Percentiles rank a stretch among this genome's conserved stretches.
Conservation (phyloP, 495 filamentous ascomycete species). For the Thozetella sp. region DNA sequence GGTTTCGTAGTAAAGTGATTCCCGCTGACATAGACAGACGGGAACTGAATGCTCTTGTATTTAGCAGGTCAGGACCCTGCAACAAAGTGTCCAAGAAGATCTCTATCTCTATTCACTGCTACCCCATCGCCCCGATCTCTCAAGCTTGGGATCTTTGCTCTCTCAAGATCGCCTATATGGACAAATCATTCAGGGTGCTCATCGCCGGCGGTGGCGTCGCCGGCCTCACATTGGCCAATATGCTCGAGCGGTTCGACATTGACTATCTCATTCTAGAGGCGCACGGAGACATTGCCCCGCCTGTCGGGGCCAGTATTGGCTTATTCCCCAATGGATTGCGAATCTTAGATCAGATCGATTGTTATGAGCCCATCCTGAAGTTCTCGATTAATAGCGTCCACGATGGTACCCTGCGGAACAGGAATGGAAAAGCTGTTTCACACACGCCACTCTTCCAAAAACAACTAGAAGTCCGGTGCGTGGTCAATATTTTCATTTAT, state of each 20-base stretch:
- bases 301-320: constrained; percentile 19
- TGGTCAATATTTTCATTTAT: too few species aligned
- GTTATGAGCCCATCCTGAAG: constrained; percentile 18
- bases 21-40: too few species aligned
- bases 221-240: constrained; percentile 24
- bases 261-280: constrained; percentile 26
- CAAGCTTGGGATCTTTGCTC: neutral
- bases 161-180: neutral
- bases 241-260: constrained; percentile 17
- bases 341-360: constrained; percentile 31
- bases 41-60: too few species aligned
- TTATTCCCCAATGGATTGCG: constrained; percentile 22
- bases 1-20: too few species aligned
- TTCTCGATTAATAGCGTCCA: constrained; percentile 13
- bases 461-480: constrained; percentile 5
- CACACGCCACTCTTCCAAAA: constrained; percentile 10
- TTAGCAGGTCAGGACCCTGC: too few species aligned
- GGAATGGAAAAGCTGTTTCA: constrained; percentile 1
- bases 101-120: too few species aligned
- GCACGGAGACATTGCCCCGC: constrained; percentile 16
- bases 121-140: too few species aligned
- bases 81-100: too few species aligned
- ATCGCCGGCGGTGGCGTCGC: constrained; percentile 25
- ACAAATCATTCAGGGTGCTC: constrained; percentile 21
- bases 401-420: neutral